Evolutionary conservation across 1,139 yeast species (phyloP), one percentile per base, ranked within the genome.

Genomic region (Yamadazyma sp.): DNA sequence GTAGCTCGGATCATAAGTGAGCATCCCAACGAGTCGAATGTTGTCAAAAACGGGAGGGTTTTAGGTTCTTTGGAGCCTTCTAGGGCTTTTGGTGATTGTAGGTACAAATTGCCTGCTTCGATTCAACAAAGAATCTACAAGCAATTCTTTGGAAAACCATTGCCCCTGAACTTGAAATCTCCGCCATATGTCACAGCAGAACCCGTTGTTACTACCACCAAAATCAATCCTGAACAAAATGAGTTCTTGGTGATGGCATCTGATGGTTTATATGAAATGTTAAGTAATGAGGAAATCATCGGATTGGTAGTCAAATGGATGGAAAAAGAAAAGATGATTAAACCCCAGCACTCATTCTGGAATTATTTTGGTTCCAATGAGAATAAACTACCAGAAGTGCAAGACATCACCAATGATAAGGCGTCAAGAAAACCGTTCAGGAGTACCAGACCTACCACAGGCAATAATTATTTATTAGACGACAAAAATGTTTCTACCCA

Each of bases 101-200:
- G 96, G 47, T 92, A 88, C 61, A 92, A 92, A 59, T 73, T 88
- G 22, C 84, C 87, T 22, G 74, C 73, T 2, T 81, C 82, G 23
- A 75, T 87, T 46, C 97, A 94, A 55, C 84, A 84, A 41, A 67
- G 77, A 43, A 75, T 86, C 20, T 84, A 87, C 50, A 75, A 83
- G 45, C 84, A 83, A 55, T 84, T 88, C 52, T 91, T 91, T 59
- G 95, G 96, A 27, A 79, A 92, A 56, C 70, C 83, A 43, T 79
- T 87, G 36, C 97, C 98, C 3, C 77, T 79, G 38, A 82, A 83
- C 51, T 74, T 88, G 47, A 70, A 80, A 45, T 83, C 96, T 1
- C 98, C 99, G 5, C 99, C 99, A 0, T 92, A 92, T 60, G 97
- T 92, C 26, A 92, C 98, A 1, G 98, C 98, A 1, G 91, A 84